Evolutionary conservation across 352 stramenopile species (phyloP).

Genomic region (Blastocystis sp.): DNA sequence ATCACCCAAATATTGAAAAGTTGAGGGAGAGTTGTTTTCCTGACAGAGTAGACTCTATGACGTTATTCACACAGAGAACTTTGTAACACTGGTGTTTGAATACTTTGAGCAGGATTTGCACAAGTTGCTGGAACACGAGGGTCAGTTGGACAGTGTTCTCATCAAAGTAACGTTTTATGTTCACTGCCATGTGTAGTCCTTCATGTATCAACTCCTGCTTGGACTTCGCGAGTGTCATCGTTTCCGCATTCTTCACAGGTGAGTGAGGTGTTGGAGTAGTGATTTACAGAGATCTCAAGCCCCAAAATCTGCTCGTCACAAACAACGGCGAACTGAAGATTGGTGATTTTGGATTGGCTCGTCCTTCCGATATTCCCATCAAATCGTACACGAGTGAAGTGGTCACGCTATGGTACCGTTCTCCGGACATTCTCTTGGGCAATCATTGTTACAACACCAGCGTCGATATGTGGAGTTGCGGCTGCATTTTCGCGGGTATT

Average conservation of each 20-base stretch:
- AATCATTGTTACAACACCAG: constrained; percentile 83
- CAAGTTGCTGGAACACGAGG: constrained; percentile 97
- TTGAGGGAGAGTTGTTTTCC: constrained; percentile 77
- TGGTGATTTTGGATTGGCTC: constrained; percentile 97
- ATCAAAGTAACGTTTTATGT: constrained; percentile 77
- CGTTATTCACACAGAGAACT: constrained; percentile 97
- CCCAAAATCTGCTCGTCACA: constrained; percentile 96
- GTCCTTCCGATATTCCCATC: constrained; percentile 95
- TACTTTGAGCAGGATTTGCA: constrained; percentile 99
- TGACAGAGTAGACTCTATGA: constrained; percentile 93
- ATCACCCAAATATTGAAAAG: constrained; percentile 96
- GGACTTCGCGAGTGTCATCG: constrained; percentile 99
- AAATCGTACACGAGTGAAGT: constrained; percentile 83
- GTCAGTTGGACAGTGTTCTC: constrained; percentile 79
- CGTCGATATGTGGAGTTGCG: constrained; percentile 91
- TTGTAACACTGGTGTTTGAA: constrained; percentile 99
- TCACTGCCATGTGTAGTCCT: constrained; percentile 78
- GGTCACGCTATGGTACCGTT: constrained; percentile 91
- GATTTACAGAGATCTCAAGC: constrained; percentile 92
- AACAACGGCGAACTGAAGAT: constrained; percentile 96
- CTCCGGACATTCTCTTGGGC: constrained; percentile 88
- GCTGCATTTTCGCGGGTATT: constrained; percentile 97
- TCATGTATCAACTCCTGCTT: constrained; percentile 97
- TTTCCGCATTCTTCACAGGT: constrained; percentile 86
- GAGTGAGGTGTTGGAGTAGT: not conserved